Conservation (phyloP, 1,284 basidiomycete genomes). For the Papiliotrema fonsecae region DNA sequence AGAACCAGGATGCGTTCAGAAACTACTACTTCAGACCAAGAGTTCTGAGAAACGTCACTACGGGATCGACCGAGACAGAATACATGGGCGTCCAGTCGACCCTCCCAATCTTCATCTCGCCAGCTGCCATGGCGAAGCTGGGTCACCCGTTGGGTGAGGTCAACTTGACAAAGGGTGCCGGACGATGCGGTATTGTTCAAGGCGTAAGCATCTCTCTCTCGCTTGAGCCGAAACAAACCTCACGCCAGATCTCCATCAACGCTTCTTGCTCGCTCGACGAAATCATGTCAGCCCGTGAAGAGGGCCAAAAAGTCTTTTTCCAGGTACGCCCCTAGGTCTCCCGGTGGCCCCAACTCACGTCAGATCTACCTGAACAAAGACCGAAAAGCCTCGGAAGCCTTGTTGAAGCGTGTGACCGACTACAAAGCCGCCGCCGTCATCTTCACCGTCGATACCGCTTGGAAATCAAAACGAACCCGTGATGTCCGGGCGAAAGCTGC, state of each 20-base stretch:
- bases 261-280: conserved; percentile 52
- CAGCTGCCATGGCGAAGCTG: conserved; percentile 52
- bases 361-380: conserved; percentile 57
- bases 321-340: conserved; percentile 29
- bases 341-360: conserved; percentile 9
- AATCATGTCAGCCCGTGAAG: conserved; percentile 48
- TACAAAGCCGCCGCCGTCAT: conserved; percentile 64
- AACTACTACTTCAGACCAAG: conserved; percentile 56
- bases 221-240: not conserved
- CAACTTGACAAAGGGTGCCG: conserved; percentile 51
- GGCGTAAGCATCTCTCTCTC: conserved; percentile 32
- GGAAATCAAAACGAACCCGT: conserved; percentile 78
- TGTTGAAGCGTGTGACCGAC: conserved; percentile 51
- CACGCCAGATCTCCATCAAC: conserved; percentile 43
- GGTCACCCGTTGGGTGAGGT: conserved; percentile 52
- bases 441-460: conserved; percentile 85
- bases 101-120: conserved; percentile 51
- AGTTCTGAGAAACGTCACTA: conserved; percentile 32
- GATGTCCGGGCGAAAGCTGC: conserved; percentile 54
- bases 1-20: conserved; percentile 52
- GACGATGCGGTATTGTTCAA: conserved; percentile 48
- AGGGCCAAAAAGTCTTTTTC: conserved; percentile 49
- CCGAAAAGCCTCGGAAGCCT: conserved; percentile 49
- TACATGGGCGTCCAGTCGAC: conserved; percentile 43
- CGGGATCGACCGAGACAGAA: conserved; percentile 21